These are phyloP conservation scores for Cryoendolithus antarcticus DNA, from an alignment of 2,329 filamentous ascomycete species.

Conservation along the genomic window DNA sequence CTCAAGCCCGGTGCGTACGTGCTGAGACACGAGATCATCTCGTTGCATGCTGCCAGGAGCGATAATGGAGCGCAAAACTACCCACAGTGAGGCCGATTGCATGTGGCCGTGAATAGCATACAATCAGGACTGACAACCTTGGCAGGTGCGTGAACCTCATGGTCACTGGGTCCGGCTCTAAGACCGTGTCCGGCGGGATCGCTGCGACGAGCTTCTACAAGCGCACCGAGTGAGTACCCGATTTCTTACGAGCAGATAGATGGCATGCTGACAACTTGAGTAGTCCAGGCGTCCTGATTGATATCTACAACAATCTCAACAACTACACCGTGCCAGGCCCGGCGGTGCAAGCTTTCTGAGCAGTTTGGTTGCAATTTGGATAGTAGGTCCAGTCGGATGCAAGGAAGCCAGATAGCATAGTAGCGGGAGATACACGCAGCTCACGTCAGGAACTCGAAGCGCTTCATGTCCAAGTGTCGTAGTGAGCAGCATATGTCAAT, in stretches of 20 bases:
- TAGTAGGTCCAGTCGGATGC: too few species aligned
- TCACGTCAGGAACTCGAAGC: too few species aligned
- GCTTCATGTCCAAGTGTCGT: too few species aligned
- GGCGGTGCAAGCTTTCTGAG: constrained; percentile 6
- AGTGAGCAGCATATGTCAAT: too few species aligned
- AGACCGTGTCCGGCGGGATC: constrained; percentile 33
- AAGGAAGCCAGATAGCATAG: too few species aligned
- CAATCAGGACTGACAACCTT: too few species aligned
- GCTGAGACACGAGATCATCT: constrained; percentile 41
- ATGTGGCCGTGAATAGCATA: too few species aligned
- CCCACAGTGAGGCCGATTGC: constrained; percentile 27
- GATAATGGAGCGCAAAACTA: constrained; percentile 39
- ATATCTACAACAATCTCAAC: constrained; percentile 41
- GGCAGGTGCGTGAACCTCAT: constrained; percentile 20
- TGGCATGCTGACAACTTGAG: too few species aligned
- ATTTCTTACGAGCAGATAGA: too few species aligned
- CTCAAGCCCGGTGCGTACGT: constrained; percentile 39
- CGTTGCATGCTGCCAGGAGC: constrained; percentile 32
- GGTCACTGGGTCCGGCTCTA: constrained; percentile 28
- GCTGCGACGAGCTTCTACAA: constrained; percentile 46
- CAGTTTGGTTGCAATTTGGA: too few species aligned
- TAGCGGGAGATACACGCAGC: too few species aligned
- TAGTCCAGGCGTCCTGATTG: constrained; percentile 43
- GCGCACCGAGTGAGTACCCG: constrained; percentile 28
- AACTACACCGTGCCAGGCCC: constrained; percentile 44